Evolutionary conservation across 345 rosid species (phyloP).

Genomic region (Ricinus communis): DNA sequence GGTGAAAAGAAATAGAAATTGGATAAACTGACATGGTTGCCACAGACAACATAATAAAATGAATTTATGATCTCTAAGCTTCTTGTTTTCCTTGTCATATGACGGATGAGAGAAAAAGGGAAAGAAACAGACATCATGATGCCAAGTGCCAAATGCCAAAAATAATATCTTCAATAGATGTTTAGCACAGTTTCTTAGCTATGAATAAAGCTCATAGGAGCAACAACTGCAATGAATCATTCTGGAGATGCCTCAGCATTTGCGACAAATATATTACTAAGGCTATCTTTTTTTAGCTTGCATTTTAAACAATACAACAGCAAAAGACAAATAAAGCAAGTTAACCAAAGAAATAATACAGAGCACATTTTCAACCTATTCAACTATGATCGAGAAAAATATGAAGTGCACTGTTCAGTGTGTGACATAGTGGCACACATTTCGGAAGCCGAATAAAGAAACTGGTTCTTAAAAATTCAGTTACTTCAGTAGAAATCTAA

Average conservation of each 20-base stretch:
- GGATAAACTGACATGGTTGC: background rate
- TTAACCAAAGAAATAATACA: background rate
- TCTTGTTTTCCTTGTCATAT: background rate
- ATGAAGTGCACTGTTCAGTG: background rate
- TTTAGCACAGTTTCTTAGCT: background rate
- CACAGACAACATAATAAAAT: background rate
- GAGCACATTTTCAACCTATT: background rate
- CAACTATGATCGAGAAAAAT: background rate
- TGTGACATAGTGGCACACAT: background rate
- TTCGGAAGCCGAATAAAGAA: constrained; percentile 6
- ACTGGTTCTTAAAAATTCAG: background rate
- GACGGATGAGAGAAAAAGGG: background rate
- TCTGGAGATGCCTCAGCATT: background rate
- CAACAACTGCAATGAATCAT: background rate
- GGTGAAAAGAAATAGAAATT: background rate
- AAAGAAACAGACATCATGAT: background rate
- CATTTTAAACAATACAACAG: background rate
- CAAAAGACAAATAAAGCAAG: background rate
- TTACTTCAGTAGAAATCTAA: too few relatives aligned
- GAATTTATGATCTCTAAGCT: background rate
- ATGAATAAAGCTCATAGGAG: background rate
- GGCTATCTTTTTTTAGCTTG: background rate
- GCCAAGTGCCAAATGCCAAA: background rate
- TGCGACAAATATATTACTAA: background rate
- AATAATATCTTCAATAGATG: constrained; percentile 1